phyloP scores from a whole-genome alignment of 495 filamentous ascomycete genomes.

The Hypoxylon fuscum region DNA sequence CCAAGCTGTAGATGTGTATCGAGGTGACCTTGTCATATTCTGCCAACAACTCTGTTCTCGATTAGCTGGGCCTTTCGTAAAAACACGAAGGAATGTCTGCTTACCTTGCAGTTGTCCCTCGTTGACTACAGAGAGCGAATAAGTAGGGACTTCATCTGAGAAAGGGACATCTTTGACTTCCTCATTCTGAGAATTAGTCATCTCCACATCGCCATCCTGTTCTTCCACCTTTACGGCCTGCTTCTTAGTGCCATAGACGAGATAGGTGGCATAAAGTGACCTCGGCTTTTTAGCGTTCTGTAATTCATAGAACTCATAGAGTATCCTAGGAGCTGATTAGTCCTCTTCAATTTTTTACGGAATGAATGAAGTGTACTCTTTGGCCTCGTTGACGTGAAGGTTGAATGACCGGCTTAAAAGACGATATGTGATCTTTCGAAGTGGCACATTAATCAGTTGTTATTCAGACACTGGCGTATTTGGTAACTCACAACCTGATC shows the following conservation, averaged over 20 bases:
- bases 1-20: conserved; percentile 89
- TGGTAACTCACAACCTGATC: conserved; percentile 69
- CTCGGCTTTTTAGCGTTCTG: conserved; percentile 81
- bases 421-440: conserved; percentile 81
- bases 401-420: conserved; percentile 79
- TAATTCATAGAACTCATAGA: conserved; percentile 84
- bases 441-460: conserved; percentile 9
- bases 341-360: conserved; percentile 1
- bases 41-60: conserved; percentile 66
- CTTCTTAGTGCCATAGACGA: conserved; percentile 72
- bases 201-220: conserved; percentile 73
- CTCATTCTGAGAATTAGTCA: conserved; percentile 65
- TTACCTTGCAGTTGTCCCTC: conserved; percentile 82
- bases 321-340: conserved; percentile 66
- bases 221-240: conserved; percentile 36
- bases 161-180: conserved; percentile 28
- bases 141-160: conserved; percentile 55
- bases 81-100: conserved; percentile 26
- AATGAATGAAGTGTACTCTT: conserved; percentile 63
- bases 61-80: conserved; percentile 21
- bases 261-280: conserved; percentile 85
- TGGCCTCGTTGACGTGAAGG: conserved; percentile 82
- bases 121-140: conserved; percentile 73
- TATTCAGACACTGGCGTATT: conserved; percentile 7
- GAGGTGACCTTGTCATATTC: conserved; percentile 75